Base-by-base conservation (phyloP, 768 basidiomycete species). In the Collybiopsis luxurians region DNA sequence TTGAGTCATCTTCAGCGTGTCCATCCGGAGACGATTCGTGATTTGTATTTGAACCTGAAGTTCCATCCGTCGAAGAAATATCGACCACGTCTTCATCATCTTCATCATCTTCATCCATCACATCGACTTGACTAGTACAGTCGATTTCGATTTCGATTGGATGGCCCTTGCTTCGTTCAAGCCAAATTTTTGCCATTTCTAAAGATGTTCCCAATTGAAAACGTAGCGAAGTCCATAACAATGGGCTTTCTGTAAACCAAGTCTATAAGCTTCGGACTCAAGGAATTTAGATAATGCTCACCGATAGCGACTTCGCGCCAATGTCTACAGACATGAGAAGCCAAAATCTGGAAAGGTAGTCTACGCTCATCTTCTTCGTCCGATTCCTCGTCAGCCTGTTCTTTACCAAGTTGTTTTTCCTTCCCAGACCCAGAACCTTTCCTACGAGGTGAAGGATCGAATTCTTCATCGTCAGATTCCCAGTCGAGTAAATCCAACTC, bases 271-370 rank as follows among this genome's bases (percentile, higher is more conserved):
- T 17, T 4, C 6, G 31, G 31, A 50, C n/a, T 50, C 19, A 9
- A 6, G 10, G 19, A 10, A 19, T 3, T 2, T 48, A 48, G 48
- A 50, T 10, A 39, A 51, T 39, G 34, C 50, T 51, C 21, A 51
- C 50, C 50, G 24, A 76, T 52, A 1, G 74, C 75, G 15, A 73
- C 60, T 2, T 62, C 63, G 45, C 79, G 70, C 77, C 78, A 80
- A 47, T 64, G 66, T 17, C 55, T 55, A n/a, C 72, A 79, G 39
- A 80, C 76, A 55, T 79, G 77, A 38, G 73, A 74, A 15, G 76
- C 56, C 12, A 63, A 21, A n/a, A 80, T 71, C 59, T 75, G 73
- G 24, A 66, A 67, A 36, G 72, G 71, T 26, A 72, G 53, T 49
- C 48, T 57, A 39, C 64, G 63, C 39, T 48, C 51, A 36, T 38